These are phyloP conservation scores for Microglena sp. DNA, from an alignment of 139 green algal genomes.

Conservation along the genomic window DNA sequence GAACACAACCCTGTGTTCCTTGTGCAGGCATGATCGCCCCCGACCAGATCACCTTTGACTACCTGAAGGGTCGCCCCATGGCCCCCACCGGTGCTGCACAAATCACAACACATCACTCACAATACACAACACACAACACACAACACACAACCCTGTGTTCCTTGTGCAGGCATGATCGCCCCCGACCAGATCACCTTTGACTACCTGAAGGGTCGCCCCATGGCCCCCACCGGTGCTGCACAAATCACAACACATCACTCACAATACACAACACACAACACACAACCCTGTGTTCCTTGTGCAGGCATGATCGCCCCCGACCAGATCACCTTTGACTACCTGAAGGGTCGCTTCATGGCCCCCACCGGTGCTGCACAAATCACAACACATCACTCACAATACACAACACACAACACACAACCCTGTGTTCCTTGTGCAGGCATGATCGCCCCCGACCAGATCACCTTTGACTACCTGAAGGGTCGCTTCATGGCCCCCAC, in stretches of 20 bases:
- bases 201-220: slow-evolving; percentile 30
- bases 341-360: slow-evolving; percentile 26
- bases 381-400: no score
- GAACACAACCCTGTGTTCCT: no score
- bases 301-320: slow-evolving; percentile 36
- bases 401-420: no score
- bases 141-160: no score
- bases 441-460: slow-evolving; percentile 32
- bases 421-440: slow-evolving; percentile 29
- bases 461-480: slow-evolving; percentile 37
- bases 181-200: slow-evolving; percentile 34
- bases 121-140: no score
- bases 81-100: slow-evolving; percentile 25
- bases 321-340: slow-evolving; percentile 33
- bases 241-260: no score
- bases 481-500: slow-evolving; percentile 23
- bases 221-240: slow-evolving; percentile 26
- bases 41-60: slow-evolving; percentile 34
- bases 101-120: no score
- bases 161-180: slow-evolving; percentile 33
- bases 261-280: no score
- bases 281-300: no score
- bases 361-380: slow-evolving; percentile 25
- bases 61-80: slow-evolving; percentile 29
- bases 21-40: slow-evolving; percentile 33